Evolutionary conservation across 768 basidiomycete species (phyloP), one percentile per base, ranked within the genome.

Genomic region (Lactarius quietus): DNA sequence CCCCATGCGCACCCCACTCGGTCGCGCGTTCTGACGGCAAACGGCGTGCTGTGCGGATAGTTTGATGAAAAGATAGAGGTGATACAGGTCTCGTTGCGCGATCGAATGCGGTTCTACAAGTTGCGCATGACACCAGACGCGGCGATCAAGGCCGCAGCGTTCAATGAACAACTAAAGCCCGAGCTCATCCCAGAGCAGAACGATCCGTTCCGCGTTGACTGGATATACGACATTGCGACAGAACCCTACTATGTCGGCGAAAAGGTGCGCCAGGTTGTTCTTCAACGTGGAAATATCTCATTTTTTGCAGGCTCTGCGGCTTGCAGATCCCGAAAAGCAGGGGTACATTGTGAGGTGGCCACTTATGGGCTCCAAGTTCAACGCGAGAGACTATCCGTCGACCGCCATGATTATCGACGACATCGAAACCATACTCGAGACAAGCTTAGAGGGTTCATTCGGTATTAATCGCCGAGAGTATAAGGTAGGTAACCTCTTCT

Each of bases 101-200:
- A 92, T 61, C 80, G 91, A 59, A 92, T 93, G 91, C 82, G 86
- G 35, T 93, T 93, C 73, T 93, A 93, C 76, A 92, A 92, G 74
- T 79, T 92, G 62, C 83, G 83, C 59, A 88, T 87, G 61, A 93
- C 86, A 28, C 88, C 80, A 26, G 89, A 86, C 73, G 89, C 85
- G 48, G 83, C 84, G 7, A 80, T 78, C 57, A 87, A 90, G 52
- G 90, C 89, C 1, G 84, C 87, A 6, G 85, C 83, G 14, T 93
- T 89, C 75, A 97, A 96, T 72, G 85, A 86, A 64, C 87, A 88
- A 65, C 92, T 93, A 74, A 85, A 86, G 72, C 89, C 93, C 3
- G 92, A 95, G 72, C 84, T 84, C n/a, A 92, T 98, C 41, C 82
- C 86, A 8, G 92, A 93, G 67, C 82, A 85, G 57, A 93, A 93